A percentile compares a stretch with the other conserved stretches of the same genome.
Evolutionary conservation across 2,329 filamentous ascomycete species (phyloP).

Genomic region (Fusarium liriodendri): DNA sequence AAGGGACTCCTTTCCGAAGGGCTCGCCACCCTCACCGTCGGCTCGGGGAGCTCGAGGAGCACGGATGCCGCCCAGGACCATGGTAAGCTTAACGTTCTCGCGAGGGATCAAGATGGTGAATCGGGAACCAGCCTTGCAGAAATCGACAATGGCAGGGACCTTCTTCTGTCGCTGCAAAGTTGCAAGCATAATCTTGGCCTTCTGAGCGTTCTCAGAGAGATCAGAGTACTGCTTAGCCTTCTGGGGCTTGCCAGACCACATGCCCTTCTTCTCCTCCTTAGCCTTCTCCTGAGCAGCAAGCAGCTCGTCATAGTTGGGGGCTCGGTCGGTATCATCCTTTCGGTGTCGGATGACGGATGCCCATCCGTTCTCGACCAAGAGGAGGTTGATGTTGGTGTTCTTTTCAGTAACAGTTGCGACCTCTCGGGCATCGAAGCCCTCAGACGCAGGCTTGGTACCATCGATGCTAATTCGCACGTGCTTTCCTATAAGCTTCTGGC

Average conservation of each 20-base stretch:
- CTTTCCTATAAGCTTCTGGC: conserved; percentile 95
- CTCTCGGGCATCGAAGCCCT: conserved; percentile 93
- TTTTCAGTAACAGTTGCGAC: conserved; percentile 88
- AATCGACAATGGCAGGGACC: conserved; percentile 93
- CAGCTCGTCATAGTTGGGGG: conserved; percentile 92
- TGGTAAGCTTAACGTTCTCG: conserved; percentile 93
- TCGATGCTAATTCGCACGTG: conserved; percentile 91
- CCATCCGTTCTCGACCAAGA: conserved; percentile 92
- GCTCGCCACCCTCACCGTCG: conserved; percentile 83
- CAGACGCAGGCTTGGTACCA: conserved; percentile 87
- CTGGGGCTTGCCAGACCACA: conserved; percentile 92
- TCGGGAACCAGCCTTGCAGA: conserved; percentile 95
- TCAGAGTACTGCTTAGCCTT: conserved; percentile 87
- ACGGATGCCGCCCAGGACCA: conserved; percentile 93
- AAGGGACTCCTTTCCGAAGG: conserved; percentile 93
- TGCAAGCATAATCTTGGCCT: conserved; percentile 93
- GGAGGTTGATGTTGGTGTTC: conserved; percentile 86
- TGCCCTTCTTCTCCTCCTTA: conserved; percentile 89
- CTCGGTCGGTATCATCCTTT: conserved; percentile 93
- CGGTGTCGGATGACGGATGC: conserved; percentile 94
- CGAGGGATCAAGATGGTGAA: conserved; percentile 93
- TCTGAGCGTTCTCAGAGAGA: conserved; percentile 91
- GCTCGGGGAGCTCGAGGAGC: conserved; percentile 85
- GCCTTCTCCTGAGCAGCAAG: conserved; percentile 84
- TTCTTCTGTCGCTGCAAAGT: conserved; percentile 91